These are phyloP conservation scores for Rhytidiadelphus loreus DNA, from an alignment of 225 moss, liverwort and hornwort genomes.

Conservation along the genomic window DNA sequence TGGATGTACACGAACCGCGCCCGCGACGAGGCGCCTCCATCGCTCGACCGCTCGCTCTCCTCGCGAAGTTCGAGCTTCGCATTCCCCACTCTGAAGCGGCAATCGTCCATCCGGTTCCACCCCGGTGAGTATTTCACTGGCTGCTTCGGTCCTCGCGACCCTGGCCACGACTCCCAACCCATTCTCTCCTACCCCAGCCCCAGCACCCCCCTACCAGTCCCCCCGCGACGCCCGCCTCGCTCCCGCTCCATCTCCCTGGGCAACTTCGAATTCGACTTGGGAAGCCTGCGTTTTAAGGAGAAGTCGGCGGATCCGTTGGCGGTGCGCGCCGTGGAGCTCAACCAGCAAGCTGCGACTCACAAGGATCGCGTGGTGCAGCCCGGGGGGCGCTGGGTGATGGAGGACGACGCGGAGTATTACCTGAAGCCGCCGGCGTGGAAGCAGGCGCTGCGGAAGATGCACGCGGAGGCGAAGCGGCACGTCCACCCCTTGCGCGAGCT, in stretches of 20 bases:
- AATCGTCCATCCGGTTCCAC: slow-evolving; percentile 15
- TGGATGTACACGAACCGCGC: slow-evolving; percentile 20
- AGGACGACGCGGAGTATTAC: slow-evolving; percentile 24
- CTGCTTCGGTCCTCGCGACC: slow-evolving; percentile 29
- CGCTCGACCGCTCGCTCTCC: slow-evolving; percentile 10
- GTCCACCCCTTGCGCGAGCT: slow-evolving; percentile 2
- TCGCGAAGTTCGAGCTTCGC: not conserved
- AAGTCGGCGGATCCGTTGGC: not conserved
- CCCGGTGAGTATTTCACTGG: slow-evolving; percentile 26
- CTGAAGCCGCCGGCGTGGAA: slow-evolving; percentile 49
- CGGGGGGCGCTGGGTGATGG: slow-evolving; percentile 20
- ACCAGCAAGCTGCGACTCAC: slow-evolving; percentile 14
- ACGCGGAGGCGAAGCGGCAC: slow-evolving; percentile 26
- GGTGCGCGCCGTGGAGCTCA: slow-evolving; percentile 18
- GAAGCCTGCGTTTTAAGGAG: slow-evolving; percentile 6
- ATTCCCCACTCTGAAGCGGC: slow-evolving; percentile 8
- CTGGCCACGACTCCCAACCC: not conserved
- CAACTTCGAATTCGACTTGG: slow-evolving; percentile 17
- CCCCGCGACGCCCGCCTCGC: slow-evolving; percentile 1
- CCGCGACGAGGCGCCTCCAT: not conserved
- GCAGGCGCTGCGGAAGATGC: slow-evolving; percentile 23
- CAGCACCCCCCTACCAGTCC: too few relatives aligned
- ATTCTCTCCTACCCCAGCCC: not conserved
- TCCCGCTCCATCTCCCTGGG: slow-evolving; percentile 13
- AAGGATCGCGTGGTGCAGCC: slow-evolving; percentile 6